A percentile compares a stretch with the other conserved stretches of the same genome.
Conservation (phyloP, 2,329 filamentous ascomycete genomes). For the Colletotrichum abscissum region DNA sequence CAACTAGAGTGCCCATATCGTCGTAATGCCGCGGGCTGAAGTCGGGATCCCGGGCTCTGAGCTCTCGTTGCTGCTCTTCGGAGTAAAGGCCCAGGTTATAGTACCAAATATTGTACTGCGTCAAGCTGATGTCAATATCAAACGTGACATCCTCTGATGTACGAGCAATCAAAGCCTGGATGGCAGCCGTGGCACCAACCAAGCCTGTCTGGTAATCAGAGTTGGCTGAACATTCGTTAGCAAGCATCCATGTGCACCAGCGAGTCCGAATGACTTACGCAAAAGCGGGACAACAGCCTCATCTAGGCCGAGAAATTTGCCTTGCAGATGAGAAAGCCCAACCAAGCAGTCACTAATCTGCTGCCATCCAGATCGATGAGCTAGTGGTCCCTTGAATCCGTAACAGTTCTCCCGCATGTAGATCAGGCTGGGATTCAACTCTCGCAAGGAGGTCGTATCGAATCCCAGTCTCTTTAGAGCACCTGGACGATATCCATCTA, state of each 20-base stretch:
- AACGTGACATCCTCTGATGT: slow-evolving; percentile 37
- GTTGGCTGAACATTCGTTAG: slow-evolving; percentile 28
- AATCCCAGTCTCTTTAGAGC: slow-evolving; percentile 46
- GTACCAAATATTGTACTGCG: slow-evolving; percentile 43
- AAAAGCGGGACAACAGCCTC: slow-evolving; percentile 40
- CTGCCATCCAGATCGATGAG: slow-evolving; percentile 48
- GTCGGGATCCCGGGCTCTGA: slow-evolving; percentile 32
- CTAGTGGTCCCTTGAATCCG: slow-evolving; percentile 47
- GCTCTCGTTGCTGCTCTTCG: slow-evolving; percentile 26
- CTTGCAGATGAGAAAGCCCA: slow-evolving; percentile 50
- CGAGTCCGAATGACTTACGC: slow-evolving; percentile 18
- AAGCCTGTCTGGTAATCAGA: slow-evolving; percentile 41
- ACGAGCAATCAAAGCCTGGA: slow-evolving; percentile 37
- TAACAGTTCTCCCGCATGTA: slow-evolving; percentile 50
- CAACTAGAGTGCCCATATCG: slow-evolving; percentile 37
- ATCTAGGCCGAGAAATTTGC: slow-evolving; percentile 49
- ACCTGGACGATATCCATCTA: slow-evolving; percentile 49
- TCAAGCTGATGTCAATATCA: slow-evolving; percentile 41
- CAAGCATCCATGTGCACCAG: not conserved
- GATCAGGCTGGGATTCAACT: slow-evolving; percentile 42
- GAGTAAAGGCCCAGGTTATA: slow-evolving; percentile 39
- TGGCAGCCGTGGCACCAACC: slow-evolving; percentile 36
- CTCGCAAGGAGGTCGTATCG: slow-evolving; percentile 34
- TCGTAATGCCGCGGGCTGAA: slow-evolving; percentile 38
- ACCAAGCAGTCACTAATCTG: slow-evolving; percentile 52